A percentile compares a stretch with the other conserved stretches of the same genome.
Evolutionary conservation across 345 rosid genomes (phyloP).

Genomic region (Citrus sinensis): DNA sequence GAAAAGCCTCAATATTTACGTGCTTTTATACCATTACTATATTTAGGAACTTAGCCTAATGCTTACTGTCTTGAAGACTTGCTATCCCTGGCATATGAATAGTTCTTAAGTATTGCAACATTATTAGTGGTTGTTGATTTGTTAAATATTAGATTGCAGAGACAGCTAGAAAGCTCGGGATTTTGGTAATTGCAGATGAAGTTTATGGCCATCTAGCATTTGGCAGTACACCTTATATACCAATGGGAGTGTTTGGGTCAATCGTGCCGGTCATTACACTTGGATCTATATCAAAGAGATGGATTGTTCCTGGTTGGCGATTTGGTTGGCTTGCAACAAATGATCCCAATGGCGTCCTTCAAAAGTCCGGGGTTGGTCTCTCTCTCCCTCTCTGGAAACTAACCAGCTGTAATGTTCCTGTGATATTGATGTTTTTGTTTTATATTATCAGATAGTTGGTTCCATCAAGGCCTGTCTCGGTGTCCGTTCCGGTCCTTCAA

Average conservation of each 20-base stretch:
- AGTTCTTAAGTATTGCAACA: too few species aligned
- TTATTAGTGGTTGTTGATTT: not conserved
- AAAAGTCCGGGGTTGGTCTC: constrained; percentile 34
- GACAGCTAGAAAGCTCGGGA: constrained; percentile 49
- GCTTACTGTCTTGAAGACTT: too few species aligned
- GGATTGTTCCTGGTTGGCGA: constrained; percentile 75
- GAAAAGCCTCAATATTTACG: too few species aligned
- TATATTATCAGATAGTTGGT: constrained; percentile 21
- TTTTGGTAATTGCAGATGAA: constrained; percentile 60
- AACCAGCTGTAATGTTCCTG: not conserved
- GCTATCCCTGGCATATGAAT: too few species aligned
- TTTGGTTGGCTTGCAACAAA: constrained; percentile 55
- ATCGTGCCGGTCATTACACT: constrained; percentile 56
- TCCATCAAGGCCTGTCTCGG: constrained; percentile 9
- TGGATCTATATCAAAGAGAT: constrained; percentile 65
- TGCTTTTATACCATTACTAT: too few species aligned
- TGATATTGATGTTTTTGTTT: not conserved
- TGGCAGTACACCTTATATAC: constrained; percentile 48
- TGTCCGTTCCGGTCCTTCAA: constrained; percentile 33
- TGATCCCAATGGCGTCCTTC: constrained; percentile 45
- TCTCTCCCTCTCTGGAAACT: not conserved
- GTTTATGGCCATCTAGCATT: constrained; percentile 48
- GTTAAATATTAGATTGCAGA: constrained; percentile 41
- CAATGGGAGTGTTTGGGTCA: constrained; percentile 59
- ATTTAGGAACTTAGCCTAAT: too few species aligned